A percentile compares a stretch with the other conserved stretches of the same genome.
Conservation (phyloP, 192 early-diverging fungal genomes). For the Coemansia sp. region DNA sequence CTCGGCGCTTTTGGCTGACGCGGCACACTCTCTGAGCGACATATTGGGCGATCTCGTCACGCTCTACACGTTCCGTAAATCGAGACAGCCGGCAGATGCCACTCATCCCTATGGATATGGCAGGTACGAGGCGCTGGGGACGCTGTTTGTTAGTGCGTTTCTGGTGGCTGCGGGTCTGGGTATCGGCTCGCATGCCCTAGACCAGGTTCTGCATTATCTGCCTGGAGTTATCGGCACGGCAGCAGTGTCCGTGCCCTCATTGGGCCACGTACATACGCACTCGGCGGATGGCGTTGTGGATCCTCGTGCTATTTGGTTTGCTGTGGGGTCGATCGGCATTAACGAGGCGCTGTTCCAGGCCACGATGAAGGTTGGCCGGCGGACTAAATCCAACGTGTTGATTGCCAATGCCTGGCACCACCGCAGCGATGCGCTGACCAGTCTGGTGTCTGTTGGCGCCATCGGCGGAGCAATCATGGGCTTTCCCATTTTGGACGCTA, state of each 20-base stretch:
- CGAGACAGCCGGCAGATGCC: slow-evolving; percentile 60
- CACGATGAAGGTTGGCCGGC: slow-evolving; percentile 65
- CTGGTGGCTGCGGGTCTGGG: slow-evolving; percentile 66
- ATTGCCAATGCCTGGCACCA: slow-evolving; percentile 90
- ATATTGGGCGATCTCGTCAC: slow-evolving; percentile 76
- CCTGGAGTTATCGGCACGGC: slow-evolving; percentile 13
- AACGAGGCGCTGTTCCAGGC: slow-evolving; percentile 77
- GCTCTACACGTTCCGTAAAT: slow-evolving; percentile 72
- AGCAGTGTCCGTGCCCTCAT: slow-evolving; percentile 4
- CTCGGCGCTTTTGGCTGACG: slow-evolving; percentile 78
- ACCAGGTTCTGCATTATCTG: slow-evolving; percentile 50
- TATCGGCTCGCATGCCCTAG: slow-evolving; percentile 67
- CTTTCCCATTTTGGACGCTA: slow-evolving; percentile 67
- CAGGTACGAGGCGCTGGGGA: slow-evolving; percentile 65
- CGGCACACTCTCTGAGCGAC: slow-evolving; percentile 78
- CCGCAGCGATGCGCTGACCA: slow-evolving; percentile 73
- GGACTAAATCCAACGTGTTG: slow-evolving; percentile 68
- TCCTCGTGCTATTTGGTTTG: slow-evolving; percentile 74
- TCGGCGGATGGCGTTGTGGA: slow-evolving; percentile 44
- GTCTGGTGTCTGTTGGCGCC: slow-evolving; percentile 69
- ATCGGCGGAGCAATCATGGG: slow-evolving; percentile 75
- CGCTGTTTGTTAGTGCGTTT: slow-evolving; percentile 65
- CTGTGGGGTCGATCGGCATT: slow-evolving; percentile 61
- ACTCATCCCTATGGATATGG: slow-evolving; percentile 73
- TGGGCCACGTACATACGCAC: slow-evolving; percentile 34